Base-by-base conservation (phyloP, 257 asterid species). In the Marsdenia floribunda region DNA sequence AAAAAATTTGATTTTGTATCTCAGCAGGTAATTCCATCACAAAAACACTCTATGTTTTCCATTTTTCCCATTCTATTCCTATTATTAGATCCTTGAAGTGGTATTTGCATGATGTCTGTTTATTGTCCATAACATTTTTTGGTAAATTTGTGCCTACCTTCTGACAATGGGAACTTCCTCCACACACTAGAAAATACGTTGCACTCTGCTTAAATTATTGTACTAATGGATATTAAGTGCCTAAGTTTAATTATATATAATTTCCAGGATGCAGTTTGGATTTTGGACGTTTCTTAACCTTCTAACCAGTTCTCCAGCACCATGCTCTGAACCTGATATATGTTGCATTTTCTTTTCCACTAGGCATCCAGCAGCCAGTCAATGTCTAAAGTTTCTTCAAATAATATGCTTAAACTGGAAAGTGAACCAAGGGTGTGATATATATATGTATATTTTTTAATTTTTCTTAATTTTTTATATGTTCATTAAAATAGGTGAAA, bases 1-100 rank as follows among this genome's bases (percentile, higher is more conserved):
- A 88, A 84, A 76, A 88, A 84, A 75, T 88, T 88, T 71, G 93
- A 88, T 76, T 87, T 92, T 80, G 86, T 83, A 72, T 83, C 73
- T 75, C 90, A 42, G 71, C 86, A 83, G 98, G 99, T 95, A 89
- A 78, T 40, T 75, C 42, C 12, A 21, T 22, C 38, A 21, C 40
- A 21, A 66, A 26, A 18, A 29, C 42, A 7, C 37, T 37, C 46
- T 38, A 4, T 15, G 19, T 29, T 73, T 73, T 18, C 35, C 49
- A 44, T 5, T 8, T n/a, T 73, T 26, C 44, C 60, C 52, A 38
- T 52, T 52, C 37, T 65, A 42, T 11, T 64, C 12, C 46, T 26
- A 21, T 55, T 55, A 21, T 60, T 18, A 55, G 24, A 7, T 47
- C 61, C 2, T 29, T 5, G 33, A 60, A 1, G 16, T 46, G n/a